A percentile compares a stretch with the other conserved stretches of the same genome.
Evolutionary conservation across 2,329 filamentous ascomycete species (phyloP).

Genomic region (Monilinia fructigena): DNA sequence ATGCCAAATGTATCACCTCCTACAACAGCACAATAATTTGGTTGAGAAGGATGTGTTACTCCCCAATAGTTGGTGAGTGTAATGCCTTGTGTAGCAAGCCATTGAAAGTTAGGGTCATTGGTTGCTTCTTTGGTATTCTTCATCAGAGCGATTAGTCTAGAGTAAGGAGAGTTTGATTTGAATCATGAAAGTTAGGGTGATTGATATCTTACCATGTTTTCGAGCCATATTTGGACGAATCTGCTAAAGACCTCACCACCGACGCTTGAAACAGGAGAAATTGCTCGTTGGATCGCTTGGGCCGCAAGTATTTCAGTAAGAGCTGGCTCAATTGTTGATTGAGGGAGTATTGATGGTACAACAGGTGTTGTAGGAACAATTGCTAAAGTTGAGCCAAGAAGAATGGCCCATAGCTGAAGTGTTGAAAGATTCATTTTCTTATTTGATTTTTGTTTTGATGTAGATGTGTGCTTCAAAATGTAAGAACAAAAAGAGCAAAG

Average conservation of each 20-base stretch:
- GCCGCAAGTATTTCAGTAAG: conserved; percentile 42
- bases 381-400: conserved; percentile 3
- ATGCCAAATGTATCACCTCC: conserved; percentile 59
- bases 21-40: conserved; percentile 60
- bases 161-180: background rate
- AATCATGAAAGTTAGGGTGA: no score
- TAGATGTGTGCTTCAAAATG: background rate
- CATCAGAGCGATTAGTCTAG: background rate
- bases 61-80: conserved; percentile 53
- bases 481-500: conserved; percentile 5
- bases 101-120: conserved; percentile 44
- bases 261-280: conserved; percentile 48
- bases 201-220: conserved; percentile 50
- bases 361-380: background rate
- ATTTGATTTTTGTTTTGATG: conserved; percentile 8
- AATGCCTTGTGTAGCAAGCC: conserved; percentile 54
- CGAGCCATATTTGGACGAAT: conserved; percentile 60
- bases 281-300: conserved; percentile 47
- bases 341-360: background rate
- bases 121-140: conserved; percentile 38
- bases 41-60: conserved; percentile 59
- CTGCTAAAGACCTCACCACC: conserved; percentile 56
- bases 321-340: conserved; percentile 29
- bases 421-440: background rate
- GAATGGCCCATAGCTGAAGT: background rate